These are phyloP conservation scores for Protea cynaroides DNA, from an alignment of 164 flowering plant species.

Conservation along the genomic window DNA sequence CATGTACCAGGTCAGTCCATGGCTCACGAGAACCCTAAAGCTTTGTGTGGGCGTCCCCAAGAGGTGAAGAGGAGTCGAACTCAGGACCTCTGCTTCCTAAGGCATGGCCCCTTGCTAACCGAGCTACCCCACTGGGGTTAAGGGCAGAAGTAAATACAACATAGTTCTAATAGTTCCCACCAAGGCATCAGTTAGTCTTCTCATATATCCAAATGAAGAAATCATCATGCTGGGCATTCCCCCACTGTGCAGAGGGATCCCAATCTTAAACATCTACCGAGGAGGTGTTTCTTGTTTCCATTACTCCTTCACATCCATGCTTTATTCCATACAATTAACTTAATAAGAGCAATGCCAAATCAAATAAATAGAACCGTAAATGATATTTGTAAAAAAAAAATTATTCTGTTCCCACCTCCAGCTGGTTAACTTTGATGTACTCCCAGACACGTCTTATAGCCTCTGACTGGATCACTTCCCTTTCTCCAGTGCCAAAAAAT, in stretches of 20 bases:
- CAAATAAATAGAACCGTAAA: background rate
- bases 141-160: too few relatives aligned
- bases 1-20: too few relatives aligned
- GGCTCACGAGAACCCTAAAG: too few relatives aligned
- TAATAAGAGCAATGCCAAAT: background rate
- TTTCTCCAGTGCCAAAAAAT: conserved; percentile 66
- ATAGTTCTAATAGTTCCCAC: background rate
- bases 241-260: too few relatives aligned
- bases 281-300: too few relatives aligned
- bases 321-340: background rate
- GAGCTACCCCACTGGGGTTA: too few relatives aligned
- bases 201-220: background rate
- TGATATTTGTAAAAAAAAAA: background rate
- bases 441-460: conserved; percentile 65
- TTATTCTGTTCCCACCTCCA: conserved; percentile 75
- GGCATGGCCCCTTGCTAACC: too few relatives aligned
- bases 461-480: conserved; percentile 66
- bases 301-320: background rate
- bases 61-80: too few relatives aligned
- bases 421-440: conserved; percentile 60
- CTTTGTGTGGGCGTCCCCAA: too few relatives aligned
- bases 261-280: too few relatives aligned
- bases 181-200: background rate
- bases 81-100: too few relatives aligned
- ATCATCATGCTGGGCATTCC: too few relatives aligned